Base-by-base conservation (phyloP, 2,329 filamentous ascomycete genomes). In the Xylariales sp. region DNA sequence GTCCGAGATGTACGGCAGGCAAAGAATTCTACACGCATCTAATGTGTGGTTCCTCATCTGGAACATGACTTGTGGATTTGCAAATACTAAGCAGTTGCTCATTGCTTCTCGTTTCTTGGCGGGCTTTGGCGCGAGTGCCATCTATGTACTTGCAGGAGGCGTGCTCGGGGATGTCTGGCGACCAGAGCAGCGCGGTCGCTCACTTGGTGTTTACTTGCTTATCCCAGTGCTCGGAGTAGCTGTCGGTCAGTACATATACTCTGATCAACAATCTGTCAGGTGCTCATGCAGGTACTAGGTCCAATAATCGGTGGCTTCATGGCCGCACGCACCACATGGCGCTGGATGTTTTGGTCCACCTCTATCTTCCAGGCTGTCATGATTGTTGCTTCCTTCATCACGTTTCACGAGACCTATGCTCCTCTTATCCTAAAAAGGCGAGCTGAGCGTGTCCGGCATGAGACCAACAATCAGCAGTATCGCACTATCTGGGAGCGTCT, bases 41-140 rank as follows among this genome's bases (percentile, higher is more conserved):
- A 77, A 71, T 43, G 25, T 72, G 1, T 65, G 70, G 62, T 76
- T 77, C 51, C 53, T 78, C 2, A 43, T 66, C 28, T 74, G 73
- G 65, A 73, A 73, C 47, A 46, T 74, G 6, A 57, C 61, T 2
- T 73, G 69, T 43, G 63, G 68, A 3, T 66, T 68, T 38, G 56
- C 70, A 4, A 56, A 48, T 1, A 57, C 60, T 3, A 63, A 69
- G 39, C 56, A 59, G 5, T 34, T 64, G 5, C 52, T 76, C 3
- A 68, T 75, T 9, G 64, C 61, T 0, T 61, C 65, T 10, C 60
- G 73, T 0, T 69, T 76, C 31, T 47, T 76, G 1, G 62, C 70
- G 4, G 72, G 72, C 0, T 60, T 76, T 14, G 71, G 71, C 2
- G 71, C 69, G 1, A 69, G 66, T 33, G 60, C 65, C 2, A 62